These are phyloP conservation scores for Debaryomyces coudertii DNA, from an alignment of 1,139 yeast genomes.

Conservation along the genomic window DNA sequence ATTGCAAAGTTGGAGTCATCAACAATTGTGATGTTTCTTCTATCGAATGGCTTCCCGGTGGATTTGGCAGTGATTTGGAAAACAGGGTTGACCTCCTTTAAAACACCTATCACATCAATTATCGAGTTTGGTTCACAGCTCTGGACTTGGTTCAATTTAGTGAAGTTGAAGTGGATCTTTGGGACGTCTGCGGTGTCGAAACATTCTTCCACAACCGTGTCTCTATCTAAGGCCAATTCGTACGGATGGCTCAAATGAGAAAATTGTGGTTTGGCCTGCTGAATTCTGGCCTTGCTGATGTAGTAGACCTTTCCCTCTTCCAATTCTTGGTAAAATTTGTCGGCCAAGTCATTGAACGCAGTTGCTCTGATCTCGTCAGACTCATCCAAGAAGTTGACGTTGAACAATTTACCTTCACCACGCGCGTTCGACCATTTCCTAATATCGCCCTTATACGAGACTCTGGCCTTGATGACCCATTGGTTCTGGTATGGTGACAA, in stretches of 20 bases:
- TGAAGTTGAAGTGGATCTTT: conserved; percentile 74
- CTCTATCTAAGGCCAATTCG: conserved; percentile 82
- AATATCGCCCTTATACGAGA: conserved; percentile 83
- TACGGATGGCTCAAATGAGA: conserved; percentile 85
- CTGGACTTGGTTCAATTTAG: conserved; percentile 67
- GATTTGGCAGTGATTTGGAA: conserved; percentile 89
- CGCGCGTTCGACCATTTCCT: conserved; percentile 85
- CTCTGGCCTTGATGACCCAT: conserved; percentile 94
- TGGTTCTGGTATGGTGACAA: conserved; percentile 87
- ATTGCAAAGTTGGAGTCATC: conserved; percentile 82
- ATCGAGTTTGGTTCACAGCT: conserved; percentile 70
- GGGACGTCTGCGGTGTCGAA: conserved; percentile 72
- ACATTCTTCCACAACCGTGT: conserved; percentile 74
- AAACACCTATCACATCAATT: conserved; percentile 85
- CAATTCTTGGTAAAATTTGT: conserved; percentile 68
- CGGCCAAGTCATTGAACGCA: conserved; percentile 88
- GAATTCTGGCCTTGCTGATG: conserved; percentile 79
- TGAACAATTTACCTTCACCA: conserved; percentile 90
- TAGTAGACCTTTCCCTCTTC: conserved; percentile 92
- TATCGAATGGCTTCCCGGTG: conserved; percentile 85
- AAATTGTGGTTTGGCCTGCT: conserved; percentile 83
- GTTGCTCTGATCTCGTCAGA: conserved; percentile 97
- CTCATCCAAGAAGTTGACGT: conserved; percentile 87
- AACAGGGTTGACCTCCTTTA: conserved; percentile 73
- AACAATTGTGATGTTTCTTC: conserved; percentile 85